Base-by-base conservation (phyloP, 2,329 filamentous ascomycete genomes). In the Calonectria ilicicola region DNA sequence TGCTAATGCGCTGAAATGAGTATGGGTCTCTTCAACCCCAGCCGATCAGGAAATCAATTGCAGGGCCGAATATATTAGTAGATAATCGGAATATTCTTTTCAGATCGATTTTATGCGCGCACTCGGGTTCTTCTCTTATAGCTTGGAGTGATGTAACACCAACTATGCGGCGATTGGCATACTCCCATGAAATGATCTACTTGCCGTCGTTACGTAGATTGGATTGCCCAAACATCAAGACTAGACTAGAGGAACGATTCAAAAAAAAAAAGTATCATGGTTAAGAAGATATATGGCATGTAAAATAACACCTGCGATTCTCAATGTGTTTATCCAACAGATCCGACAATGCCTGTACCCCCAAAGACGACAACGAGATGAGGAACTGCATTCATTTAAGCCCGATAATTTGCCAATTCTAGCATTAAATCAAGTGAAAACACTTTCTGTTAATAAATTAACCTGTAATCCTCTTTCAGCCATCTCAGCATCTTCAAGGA, bases 391-490 rank as follows among this genome's bases (percentile, higher is more conserved):
- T 38, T 8, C 2, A 19, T 15, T 17, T 5, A n/a, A 58, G 23
- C 26, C n/a, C 5, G 53, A 32, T 14, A 23, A 17, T 40, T 40
- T 19, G 26, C 17, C 29, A 15, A 23, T 7, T 23, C 29, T 21
- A 38, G 42, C 23, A 21, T 63, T 78, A 95, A 7, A 21, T 63
- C 78, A 95, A 7, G 94, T 94, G 82, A 95, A 97, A 73, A 97
- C 91, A 89, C 94, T 95, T 87, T 98, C 95, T 0, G 96, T 98
- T 80, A 91, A 93, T 56, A 90, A 85, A 82, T 98, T 98, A 47
- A 98, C 91, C 84, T 95, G 93, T 83, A 98, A 80, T 0, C 96
- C 96, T 79, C 90, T 91, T 86, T 98, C 96, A 0, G 96, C 96
- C 95, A 98, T 97, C 78, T 94, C 89, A 0, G 93, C 95, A 75